Base-by-base conservation (phyloP, 2,329 filamentous ascomycete genomes). In the Elsinoe fawcettii region DNA sequence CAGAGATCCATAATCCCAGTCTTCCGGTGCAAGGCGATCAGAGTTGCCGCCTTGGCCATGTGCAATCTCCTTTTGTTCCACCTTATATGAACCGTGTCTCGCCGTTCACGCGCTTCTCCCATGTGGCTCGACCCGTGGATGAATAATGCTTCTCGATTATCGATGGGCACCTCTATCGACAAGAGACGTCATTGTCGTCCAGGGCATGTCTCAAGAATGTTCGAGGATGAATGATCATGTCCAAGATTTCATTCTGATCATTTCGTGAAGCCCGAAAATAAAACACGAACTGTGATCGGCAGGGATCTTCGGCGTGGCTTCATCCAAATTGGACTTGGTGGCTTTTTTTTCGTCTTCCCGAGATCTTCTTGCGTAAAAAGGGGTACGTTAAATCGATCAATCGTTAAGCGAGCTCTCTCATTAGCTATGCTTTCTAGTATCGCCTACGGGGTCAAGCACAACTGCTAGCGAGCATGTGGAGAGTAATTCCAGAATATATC, bases 41-140 rank as follows among this genome's bases (percentile, higher is more conserved):
- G 22, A 51, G 25, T 18, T 51, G n/a, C 25, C 46, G 46, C 46
- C 46, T 22, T 34, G 46, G 46, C 46, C 46, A 51, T 32, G 46
- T 32, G 46, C 27, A 51, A 51, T 51, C 46, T 51, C 46, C 46
- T 34, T 34, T 51, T n/a, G 25, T 51, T 25, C 46, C 41, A 46
- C 41, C 16, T 20, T 20, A 9, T 51, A 22, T 16, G 25, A 18
- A 51, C 46, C 46, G 46, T 34, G 46, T 51, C 46, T 51, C 27
- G 46, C 27, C 41, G 41, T 23, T 22, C 41, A 23, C 9, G 22
- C 12, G 20, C 12, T 46, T 3, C 34, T 37, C 14, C 5, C 34
- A 46, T 25, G 9, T n/a, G 12, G 41, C 41, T 46, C n/a, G 41
- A 23, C 11, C 41, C 41, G 22, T 46, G 41, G 41, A 27, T 46